Percentiles rank a stretch among this genome's conserved stretches.
These are phyloP conservation scores for Suillus subaureus DNA, from an alignment of 768 basidiomycete genomes.

Conservation along the genomic window DNA sequence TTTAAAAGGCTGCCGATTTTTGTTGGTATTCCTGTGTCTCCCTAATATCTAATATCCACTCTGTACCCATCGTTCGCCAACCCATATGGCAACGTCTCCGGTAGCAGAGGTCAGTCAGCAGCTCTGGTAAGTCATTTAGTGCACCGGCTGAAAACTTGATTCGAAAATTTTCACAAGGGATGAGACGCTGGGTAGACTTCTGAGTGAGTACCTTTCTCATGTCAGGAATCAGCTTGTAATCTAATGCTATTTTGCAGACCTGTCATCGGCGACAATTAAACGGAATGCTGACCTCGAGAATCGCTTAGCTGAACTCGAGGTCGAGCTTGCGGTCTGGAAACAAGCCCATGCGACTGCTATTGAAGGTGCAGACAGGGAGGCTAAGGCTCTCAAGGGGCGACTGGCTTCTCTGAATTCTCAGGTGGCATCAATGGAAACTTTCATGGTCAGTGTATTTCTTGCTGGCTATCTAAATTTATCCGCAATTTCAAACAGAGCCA, in stretches of 20 bases:
- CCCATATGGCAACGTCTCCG: slow-evolving; percentile 57
- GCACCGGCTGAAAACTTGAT: slow-evolving; percentile 19
- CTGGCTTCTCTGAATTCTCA: slow-evolving; percentile 66
- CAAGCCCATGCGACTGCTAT: slow-evolving; percentile 65
- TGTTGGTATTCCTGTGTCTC: slow-evolving; percentile 35
- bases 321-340: slow-evolving; percentile 72
- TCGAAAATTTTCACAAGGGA: slow-evolving; percentile 49
- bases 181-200: slow-evolving; percentile 61
- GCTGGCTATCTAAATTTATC: not conserved
- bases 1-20: slow-evolving; percentile 37
- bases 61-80: slow-evolving; percentile 34
- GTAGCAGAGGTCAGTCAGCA: slow-evolving; percentile 62
- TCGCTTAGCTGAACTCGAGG: slow-evolving; percentile 66
- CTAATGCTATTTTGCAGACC: slow-evolving; percentile 42
- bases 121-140: slow-evolving; percentile 53
- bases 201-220: slow-evolving; percentile 45
- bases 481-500: slow-evolving; percentile 46
- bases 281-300: slow-evolving; percentile 65
- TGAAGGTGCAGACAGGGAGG: slow-evolving; percentile 64
- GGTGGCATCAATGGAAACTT: slow-evolving; percentile 57
- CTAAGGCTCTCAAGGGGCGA: slow-evolving; percentile 68
- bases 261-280: slow-evolving; percentile 64
- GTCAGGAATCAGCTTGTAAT: slow-evolving; percentile 9
- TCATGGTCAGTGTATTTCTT: slow-evolving; percentile 37
- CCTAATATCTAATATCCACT: slow-evolving; percentile 36